Conservation (phyloP, 345 rosid species). For the Lumnitzera racemosa region DNA sequence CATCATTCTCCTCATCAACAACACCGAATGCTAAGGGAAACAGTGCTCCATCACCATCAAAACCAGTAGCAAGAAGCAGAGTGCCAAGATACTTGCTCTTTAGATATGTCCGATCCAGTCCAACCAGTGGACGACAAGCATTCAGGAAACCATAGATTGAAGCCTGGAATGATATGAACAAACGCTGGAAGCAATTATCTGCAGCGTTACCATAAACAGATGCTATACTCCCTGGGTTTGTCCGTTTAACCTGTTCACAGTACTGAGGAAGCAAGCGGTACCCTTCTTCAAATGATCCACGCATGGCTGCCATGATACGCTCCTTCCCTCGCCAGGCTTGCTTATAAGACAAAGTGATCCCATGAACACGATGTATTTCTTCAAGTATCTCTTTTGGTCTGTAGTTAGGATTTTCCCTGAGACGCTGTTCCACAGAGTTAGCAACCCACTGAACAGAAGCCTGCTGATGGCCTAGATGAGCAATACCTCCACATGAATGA, state of each 20-base stretch:
- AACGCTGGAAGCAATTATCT: slow-evolving; percentile 87
- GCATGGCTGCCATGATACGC: slow-evolving; percentile 94
- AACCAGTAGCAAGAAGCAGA: slow-evolving; percentile 87
- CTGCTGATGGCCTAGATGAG: slow-evolving; percentile 96
- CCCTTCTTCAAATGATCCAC: slow-evolving; percentile 98
- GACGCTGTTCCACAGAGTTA: slow-evolving; percentile 81
- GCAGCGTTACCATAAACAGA: slow-evolving; percentile 69
- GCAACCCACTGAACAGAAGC: slow-evolving; percentile 99
- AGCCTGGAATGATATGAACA: slow-evolving; percentile 95
- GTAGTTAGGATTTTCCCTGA: slow-evolving; percentile 87
- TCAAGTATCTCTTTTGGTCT: slow-evolving; percentile 97
- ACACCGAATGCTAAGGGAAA: slow-evolving; percentile 96
- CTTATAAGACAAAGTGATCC: slow-evolving; percentile 89
- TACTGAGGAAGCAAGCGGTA: slow-evolving; percentile 90
- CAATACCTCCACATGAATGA: slow-evolving; percentile 88
- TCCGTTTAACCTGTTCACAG: slow-evolving; percentile 83
- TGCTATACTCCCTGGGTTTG: slow-evolving; percentile 90
- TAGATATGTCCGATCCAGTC: slow-evolving; percentile 74
- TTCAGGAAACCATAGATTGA: slow-evolving; percentile 91
- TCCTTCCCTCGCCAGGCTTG: slow-evolving; percentile 99
- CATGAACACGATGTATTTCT: slow-evolving; percentile 93
- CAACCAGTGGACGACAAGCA: slow-evolving; percentile 94
- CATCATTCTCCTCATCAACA: slow-evolving; percentile 92
- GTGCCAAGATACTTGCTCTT: slow-evolving; percentile 96
- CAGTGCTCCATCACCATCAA: slow-evolving; percentile 91